phyloP scores from a whole-genome alignment of 805 yeast species.

The Wickerhamomyces subpelliculosus region DNA sequence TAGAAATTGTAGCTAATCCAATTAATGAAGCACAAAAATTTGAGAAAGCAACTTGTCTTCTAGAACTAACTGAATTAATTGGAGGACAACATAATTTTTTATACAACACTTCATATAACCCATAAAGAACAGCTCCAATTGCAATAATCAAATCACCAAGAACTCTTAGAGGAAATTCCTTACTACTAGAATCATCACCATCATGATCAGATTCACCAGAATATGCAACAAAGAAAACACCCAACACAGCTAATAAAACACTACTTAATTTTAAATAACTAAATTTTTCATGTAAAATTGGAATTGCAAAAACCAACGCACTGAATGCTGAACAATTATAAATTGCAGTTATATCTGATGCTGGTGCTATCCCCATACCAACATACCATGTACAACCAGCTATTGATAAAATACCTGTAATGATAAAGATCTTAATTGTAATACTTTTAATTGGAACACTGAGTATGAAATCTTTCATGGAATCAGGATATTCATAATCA shows the following conservation, averaged over 20 bases:
- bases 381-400: slow-evolving; percentile 87
- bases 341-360: slow-evolving; percentile 83
- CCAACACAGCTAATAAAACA: slow-evolving; percentile 65
- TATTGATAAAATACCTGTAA: slow-evolving; percentile 53
- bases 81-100: slow-evolving; percentile 75
- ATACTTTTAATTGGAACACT: slow-evolving; percentile 30
- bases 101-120: slow-evolving; percentile 78
- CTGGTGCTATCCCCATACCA: slow-evolving; percentile 73
- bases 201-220: slow-evolving; percentile 31
- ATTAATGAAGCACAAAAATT: slow-evolving; percentile 65
- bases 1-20: slow-evolving; percentile 48
- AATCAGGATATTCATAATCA: slow-evolving; percentile 12
- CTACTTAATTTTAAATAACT: slow-evolving; percentile 55
- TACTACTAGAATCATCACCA: slow-evolving; percentile 8
- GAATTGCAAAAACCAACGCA: slow-evolving; percentile 78
- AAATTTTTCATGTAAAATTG: slow-evolving; percentile 59
- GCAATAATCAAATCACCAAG: slow-evolving; percentile 67
- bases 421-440: slow-evolving; percentile 31
- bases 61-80: slow-evolving; percentile 45
- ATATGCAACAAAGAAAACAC: slow-evolving; percentile 77
- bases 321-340: slow-evolving; percentile 88
- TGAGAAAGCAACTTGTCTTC: slow-evolving; percentile 75
- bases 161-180: slow-evolving; percentile 48
- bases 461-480: slow-evolving; percentile 6
- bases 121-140: slow-evolving; percentile 70